Base-by-base conservation (phyloP, 768 basidiomycete genomes). In the Sporobolomyces roseus region DNA sequence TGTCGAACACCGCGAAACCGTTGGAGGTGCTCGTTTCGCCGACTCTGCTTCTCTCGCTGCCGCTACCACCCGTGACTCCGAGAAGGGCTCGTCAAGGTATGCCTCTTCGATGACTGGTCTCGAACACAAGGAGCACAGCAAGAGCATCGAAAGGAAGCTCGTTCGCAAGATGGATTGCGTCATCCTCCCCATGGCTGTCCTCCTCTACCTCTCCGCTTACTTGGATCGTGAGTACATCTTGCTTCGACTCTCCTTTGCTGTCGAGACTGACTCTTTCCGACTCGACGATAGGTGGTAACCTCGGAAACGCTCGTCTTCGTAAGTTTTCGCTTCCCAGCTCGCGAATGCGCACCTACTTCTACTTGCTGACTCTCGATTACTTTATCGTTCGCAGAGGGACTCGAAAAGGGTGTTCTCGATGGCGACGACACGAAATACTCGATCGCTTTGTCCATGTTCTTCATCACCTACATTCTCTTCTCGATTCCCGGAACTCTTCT, bases 121-220 rank as follows among this genome's bases (percentile, higher is more conserved):
- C 43, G 64, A 63, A 19, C 65, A 66, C 21, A 29, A 17, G n/a
- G 36, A 56, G 41, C 61, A 60, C n/a, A 29, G 21, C 25, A 52
- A 58, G 43, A 54, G 30, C 51, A 53, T 25, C 6, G 74, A 70
- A 43, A 32, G 65, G 17, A 52, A 50, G 30, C 52, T 75, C 10
- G 62, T 75, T 0, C 16, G 56, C 21, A 75, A 75, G 48, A n/a
- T 74, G 67, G 80, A 80, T 48, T 17, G 75, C 7, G 68, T 77
- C 35, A 80, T 81, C 65, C 51, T 81, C 29, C 80, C 80, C 10
- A 74, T 81, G 61, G 79, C 80, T 5, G 76, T 78, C 2, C 66
- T 80, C 14, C 73, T 81, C 19, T 81, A 81, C 68, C 71, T 80
- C 19, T 74, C 76, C 13, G 81, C 80, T 7, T 81, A 81, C 69